Base-by-base conservation (phyloP, 2,329 filamentous ascomycete genomes). In the Blastomyces percursus region DNA sequence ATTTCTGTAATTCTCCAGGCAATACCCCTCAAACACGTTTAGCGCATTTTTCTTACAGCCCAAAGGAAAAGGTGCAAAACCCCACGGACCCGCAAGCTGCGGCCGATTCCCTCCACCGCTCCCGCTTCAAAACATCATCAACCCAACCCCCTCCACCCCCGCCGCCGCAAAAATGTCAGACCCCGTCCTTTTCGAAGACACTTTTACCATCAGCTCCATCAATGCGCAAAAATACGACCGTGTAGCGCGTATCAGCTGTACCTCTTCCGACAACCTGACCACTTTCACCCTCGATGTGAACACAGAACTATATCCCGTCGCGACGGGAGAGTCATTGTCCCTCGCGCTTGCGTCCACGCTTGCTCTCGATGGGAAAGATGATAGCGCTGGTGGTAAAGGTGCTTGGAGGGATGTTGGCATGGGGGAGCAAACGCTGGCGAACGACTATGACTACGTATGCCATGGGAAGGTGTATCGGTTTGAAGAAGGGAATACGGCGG, bases 221-320 rank as follows among this genome's bases (percentile, higher is more conserved):
- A 89, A 96, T 79, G 83, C 86, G 71, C 84, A 87, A 71, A 96
- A 96, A 79, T 99, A 99, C 78, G 94, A 97, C 79, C 90, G 93
- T 67, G 93, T 96, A 32, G 89, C 90, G 62, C 93, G 94, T 69
- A 85, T 97, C 72, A 85, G 81, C 62, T 91, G 86, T 72, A 89
- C 83, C 60, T 93, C 88, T 30, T 81, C 83, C 68, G 91, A 96
- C 77, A 84, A 83, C 69, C 81, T 85, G 66, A 90, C 89, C 38
- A 82, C 85, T 66, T 86, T 97, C 79, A 87, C 85, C 6, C 88
- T 99, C 64, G 94, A 99, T 78, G 86, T 97, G 77, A 96, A 97
- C 81, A 88, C 85, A 63, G 93, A 99, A 78, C 84, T 99, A 8
- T 96, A 94, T 77, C 90, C 90, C 1, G 85, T 89, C 69, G 75